Percentiles rank a stretch among this genome's conserved stretches.
Conservation (phyloP, 1,139 yeast species). For the Nakaseomyces delphensis region DNA sequence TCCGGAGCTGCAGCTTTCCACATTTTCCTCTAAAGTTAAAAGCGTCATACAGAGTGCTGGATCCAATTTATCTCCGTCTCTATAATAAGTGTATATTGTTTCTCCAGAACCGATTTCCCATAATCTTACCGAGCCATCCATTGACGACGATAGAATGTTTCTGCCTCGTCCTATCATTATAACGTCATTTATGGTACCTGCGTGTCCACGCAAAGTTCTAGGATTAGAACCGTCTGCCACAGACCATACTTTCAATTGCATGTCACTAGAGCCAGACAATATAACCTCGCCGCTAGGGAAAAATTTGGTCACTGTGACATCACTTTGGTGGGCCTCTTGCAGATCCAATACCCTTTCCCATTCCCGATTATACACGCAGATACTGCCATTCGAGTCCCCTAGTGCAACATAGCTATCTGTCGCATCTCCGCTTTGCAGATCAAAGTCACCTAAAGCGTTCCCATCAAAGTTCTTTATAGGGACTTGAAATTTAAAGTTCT, state of each 20-base stretch:
- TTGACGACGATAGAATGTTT: conserved; percentile 46
- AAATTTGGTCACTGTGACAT: conserved; percentile 36
- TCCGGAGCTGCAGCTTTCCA: no score
- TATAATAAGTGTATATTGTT: conserved; percentile 35
- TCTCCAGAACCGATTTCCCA: conserved; percentile 64
- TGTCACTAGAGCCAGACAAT: conserved; percentile 48
- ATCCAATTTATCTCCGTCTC: conserved; percentile 34
- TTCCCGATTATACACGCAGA: conserved; percentile 26
- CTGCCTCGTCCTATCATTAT: conserved; percentile 54
- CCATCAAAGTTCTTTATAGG: conserved; percentile 9
- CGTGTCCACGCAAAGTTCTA: conserved; percentile 44
- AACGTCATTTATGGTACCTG: conserved; percentile 38
- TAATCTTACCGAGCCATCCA: conserved; percentile 46
- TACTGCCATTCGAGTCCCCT: conserved; percentile 41
- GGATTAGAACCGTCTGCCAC: conserved; percentile 40
- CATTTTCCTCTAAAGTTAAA: background rate
- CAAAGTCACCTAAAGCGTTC: background rate
- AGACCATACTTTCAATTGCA: conserved; percentile 51
- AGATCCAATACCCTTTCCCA: conserved; percentile 18
- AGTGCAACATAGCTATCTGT: conserved; percentile 20
- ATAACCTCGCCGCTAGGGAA: conserved; percentile 58
- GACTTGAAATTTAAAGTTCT: conserved; percentile 12
- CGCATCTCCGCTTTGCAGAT: conserved; percentile 12
- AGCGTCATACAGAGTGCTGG: conserved; percentile 27
- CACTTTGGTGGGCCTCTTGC: conserved; percentile 40